Percentiles rank a stretch among this genome's conserved stretches.
phyloP scores from a whole-genome alignment of 345 rosid genomes.

The Pelargonium nanum region DNA sequence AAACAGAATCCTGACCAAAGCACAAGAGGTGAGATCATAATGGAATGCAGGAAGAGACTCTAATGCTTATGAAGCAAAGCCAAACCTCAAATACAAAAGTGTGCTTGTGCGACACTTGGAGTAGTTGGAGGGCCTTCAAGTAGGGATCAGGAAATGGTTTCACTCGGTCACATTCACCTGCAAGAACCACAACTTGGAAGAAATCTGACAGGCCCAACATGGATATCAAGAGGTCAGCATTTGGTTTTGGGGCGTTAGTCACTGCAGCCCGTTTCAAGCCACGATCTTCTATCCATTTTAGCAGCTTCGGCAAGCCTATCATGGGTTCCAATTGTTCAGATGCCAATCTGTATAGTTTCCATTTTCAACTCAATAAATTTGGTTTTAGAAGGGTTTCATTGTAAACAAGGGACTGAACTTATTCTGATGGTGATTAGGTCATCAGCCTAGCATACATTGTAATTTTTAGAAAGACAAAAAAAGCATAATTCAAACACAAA shows the following conservation, averaged over 20 bases:
- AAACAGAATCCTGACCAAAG: constrained; percentile 24
- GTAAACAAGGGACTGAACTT: no score
- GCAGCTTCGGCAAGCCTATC: constrained; percentile 24
- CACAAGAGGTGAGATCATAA: background rate
- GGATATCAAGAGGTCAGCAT: constrained; percentile 25
- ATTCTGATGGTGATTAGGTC: no score
- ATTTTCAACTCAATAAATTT: background rate
- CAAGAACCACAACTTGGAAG: constrained; percentile 23
- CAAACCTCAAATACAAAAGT: constrained; percentile 31
- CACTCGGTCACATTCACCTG: constrained; percentile 26
- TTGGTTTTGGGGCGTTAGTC: constrained; percentile 33
- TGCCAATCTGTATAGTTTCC: constrained; percentile 21
- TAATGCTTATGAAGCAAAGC: background rate
- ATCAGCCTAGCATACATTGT: no score
- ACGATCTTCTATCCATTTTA: constrained; percentile 27
- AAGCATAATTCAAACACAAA: no score
- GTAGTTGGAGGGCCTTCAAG: constrained; percentile 24
- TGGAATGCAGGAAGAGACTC: background rate
- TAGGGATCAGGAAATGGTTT: constrained; percentile 37
- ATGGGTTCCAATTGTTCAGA: constrained; percentile 22
- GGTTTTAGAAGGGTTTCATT: no score
- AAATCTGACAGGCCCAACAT: constrained; percentile 22
- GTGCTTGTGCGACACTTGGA: constrained; percentile 27
- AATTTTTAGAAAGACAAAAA: no score
- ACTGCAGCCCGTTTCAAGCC: constrained; percentile 34